Base-by-base conservation (phyloP, 2,329 filamentous ascomycete species). In the Xylaria sp. region DNA sequence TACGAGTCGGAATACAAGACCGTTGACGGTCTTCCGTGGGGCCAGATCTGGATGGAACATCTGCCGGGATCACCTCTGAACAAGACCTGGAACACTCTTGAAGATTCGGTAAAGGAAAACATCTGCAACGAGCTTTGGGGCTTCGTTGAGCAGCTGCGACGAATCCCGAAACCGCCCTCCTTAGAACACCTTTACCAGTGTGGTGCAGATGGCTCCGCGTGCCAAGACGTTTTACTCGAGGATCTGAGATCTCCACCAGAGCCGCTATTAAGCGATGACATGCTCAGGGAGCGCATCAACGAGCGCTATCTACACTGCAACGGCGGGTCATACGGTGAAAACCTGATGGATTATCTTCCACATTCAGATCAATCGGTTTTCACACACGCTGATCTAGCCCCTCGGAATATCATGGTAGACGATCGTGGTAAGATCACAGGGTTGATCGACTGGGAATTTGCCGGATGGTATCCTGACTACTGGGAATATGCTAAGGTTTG, bases 71-170 rank as follows among this genome's bases (percentile, higher is more conserved):
- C 34, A 9, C n/a, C 34, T 28, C 34, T 63, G 20, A 13, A 25
- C n/a, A 37, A 51, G 12, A 7, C 13, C 10, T 44, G 65, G 59
- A 52, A 54, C 3, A 8, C n/a, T 3, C 46, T 63, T 3, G 59
- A 67, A 7, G n/a, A 31, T 9, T 10, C 52, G 4, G 10, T 13
- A 9, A 67, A 67, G 37, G 54, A 63, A 51, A 44, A 51, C 44
- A 13, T 67, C 12, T 63, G 65, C n/a, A 34, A 54, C 3, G 41
- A 63, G 25, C n/a, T 63, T n/a, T 67, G 59, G 65, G 59, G 46
- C 37, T 63, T 63, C 41, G 34, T 63, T 10, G 18, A 66, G n/a
- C 59, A 67, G 23, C 34, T 67, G 4, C 23, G 59, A n/a, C 46
- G 25, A 3, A 63, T 63, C 65, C 59, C 7, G 62, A 63, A 31